These are phyloP conservation scores for Penicillium fimorum DNA, from an alignment of 495 filamentous ascomycete genomes.

Conservation along the genomic window DNA sequence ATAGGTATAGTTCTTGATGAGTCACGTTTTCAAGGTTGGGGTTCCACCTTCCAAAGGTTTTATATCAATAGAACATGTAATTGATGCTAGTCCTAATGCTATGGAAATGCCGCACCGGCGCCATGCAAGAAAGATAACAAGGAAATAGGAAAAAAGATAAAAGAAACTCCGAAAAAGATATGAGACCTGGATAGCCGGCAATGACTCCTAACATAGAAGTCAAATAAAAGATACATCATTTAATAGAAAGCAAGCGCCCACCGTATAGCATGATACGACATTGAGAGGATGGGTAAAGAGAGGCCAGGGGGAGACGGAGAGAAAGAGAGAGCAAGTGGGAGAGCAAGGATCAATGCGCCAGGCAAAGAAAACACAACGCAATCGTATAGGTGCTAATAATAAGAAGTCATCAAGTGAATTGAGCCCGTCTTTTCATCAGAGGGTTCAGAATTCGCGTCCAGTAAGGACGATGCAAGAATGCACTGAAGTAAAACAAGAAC, in stretches of 20 bases:
- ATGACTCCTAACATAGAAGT: background rate
- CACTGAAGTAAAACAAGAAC: background rate
- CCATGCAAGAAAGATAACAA: conserved; percentile 6
- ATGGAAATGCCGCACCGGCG: conserved; percentile 1
- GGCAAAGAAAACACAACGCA: background rate
- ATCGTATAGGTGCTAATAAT: conserved; percentile 4
- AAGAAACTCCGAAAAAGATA: background rate
- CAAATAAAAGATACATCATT: conserved; percentile 6
- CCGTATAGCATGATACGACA: background rate
- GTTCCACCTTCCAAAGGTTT: too few species aligned
- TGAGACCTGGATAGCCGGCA: too few species aligned
- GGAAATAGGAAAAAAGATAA: background rate
- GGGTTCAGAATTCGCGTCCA: conserved; percentile 2
- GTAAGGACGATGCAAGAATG: background rate
- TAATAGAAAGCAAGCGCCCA: background rate
- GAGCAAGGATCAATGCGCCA: background rate
- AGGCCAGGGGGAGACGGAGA: background rate
- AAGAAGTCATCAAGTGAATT: background rate
- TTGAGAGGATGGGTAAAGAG: background rate
- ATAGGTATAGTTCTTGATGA: too few species aligned
- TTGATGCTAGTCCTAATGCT: conserved; percentile 2
- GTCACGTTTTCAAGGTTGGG: too few species aligned
- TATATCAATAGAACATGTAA: background rate
- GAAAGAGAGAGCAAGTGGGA: background rate
- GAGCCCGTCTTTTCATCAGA: background rate